Conservation (phyloP, 768 basidiomycete genomes). For the Coprinellus micaceus region DNA sequence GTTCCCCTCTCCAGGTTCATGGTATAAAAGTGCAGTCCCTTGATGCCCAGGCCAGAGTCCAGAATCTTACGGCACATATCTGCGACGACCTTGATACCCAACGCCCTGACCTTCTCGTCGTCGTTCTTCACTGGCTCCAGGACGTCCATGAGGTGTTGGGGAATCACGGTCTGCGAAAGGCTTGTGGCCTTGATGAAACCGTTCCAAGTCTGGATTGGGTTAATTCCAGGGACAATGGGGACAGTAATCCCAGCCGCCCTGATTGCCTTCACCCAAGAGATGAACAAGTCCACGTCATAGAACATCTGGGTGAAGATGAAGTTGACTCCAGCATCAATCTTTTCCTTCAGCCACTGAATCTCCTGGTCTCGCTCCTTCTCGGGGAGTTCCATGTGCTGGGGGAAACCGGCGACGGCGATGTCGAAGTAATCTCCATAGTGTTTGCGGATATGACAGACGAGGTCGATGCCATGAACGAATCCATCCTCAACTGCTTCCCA, state of each 20-base stretch:
- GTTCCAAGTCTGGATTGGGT: slow-evolving; percentile 95
- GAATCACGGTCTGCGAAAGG: slow-evolving; percentile 76
- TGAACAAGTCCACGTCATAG: slow-evolving; percentile 89
- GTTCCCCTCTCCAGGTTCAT: slow-evolving; percentile 97
- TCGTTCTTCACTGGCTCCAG: slow-evolving; percentile 87
- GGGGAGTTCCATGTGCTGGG: slow-evolving; percentile 72
- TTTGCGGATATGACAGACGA: slow-evolving; percentile 82
- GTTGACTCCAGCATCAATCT: slow-evolving; percentile 83
- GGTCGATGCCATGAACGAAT: slow-evolving; percentile 87
- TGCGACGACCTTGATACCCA: slow-evolving; percentile 92
- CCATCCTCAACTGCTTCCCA: slow-evolving; percentile 93
- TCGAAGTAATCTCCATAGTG: slow-evolving; percentile 91
- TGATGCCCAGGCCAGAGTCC: slow-evolving; percentile 73
- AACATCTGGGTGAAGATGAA: slow-evolving; percentile 99
- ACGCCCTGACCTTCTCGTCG: slow-evolving; percentile 87
- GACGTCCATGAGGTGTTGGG: slow-evolving; percentile 66
- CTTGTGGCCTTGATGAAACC: slow-evolving; percentile 84
- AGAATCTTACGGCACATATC: slow-evolving; percentile 91
- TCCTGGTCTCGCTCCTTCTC: slow-evolving; percentile 73
- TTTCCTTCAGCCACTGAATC: slow-evolving; percentile 83
- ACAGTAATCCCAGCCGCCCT: slow-evolving; percentile 83
- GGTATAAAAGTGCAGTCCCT: slow-evolving; percentile 93
- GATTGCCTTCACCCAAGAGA: slow-evolving; percentile 82
- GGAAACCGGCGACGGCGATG: slow-evolving; percentile 91
- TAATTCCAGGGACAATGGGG: slow-evolving; percentile 91